Base-by-base conservation (phyloP, 345 rosid species). In the Lumnitzera littorea region DNA sequence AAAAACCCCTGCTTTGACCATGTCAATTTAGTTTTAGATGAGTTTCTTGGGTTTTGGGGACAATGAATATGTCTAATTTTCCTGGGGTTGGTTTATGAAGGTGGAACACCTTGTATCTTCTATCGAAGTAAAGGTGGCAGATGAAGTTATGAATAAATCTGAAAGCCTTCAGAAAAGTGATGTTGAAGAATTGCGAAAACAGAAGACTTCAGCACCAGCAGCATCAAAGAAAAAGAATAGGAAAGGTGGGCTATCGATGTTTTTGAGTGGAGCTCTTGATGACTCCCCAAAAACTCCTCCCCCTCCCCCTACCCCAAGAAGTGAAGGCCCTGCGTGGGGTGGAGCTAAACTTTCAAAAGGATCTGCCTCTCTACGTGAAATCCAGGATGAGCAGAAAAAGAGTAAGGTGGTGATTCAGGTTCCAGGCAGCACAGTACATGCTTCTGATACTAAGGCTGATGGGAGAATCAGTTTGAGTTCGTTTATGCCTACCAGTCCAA, bases 161-260 rank as follows among this genome's bases (percentile, higher is more conserved):
- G 53, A 66, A 61, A 31, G 66, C 60, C 61, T 70, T 57, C 78
- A 66, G 67, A 82, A 74, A 72, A 74, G 73, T 61, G 88, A 72
- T 2, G 56, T 53, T 58, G 64, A 67, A 1, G 80, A 75, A 27
- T 63, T 66, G 12, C 71, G 65, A 41, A 89, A 74, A 70, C 70
- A 63, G 73, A 85, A 74, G 72, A 73, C 31, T 61, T 67, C 80
- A 27, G 41, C 50, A 14, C 72, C 80, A 15, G 67, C 69, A 43
- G 67, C 66, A 36, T 61, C 80, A 60, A 88, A 86, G 80, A 94
- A 84, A 82, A 94, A 88, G 80, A 86, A 81, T 60, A 82, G 86
- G 68, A 90, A 83, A 73, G 99, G 99, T 51, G 99, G 96, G 31
- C 99, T 94, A 63, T 90, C 99, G 9, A 78, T 94, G 97, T 94